A percentile compares a stretch with the other conserved stretches of the same genome.
phyloP scores from a whole-genome alignment of 176 grass and related monocot genomes.

The Carex myosuroides region DNA sequence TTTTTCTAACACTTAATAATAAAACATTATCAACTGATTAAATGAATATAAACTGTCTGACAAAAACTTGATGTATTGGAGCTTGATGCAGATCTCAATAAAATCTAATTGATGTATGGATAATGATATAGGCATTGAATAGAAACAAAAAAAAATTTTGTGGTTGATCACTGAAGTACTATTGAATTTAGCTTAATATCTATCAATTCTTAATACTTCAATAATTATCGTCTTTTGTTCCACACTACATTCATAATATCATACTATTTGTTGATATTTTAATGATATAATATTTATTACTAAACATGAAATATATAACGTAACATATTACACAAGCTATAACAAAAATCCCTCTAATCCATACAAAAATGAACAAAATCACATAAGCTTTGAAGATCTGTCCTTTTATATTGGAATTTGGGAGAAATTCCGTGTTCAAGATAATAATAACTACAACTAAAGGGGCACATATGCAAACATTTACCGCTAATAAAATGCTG shows the following conservation, averaged over 20 bases:
- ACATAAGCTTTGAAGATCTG: background rate
- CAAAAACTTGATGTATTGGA: too few species aligned
- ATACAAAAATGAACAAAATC: slow-evolving; percentile 2
- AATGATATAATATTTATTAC: background rate
- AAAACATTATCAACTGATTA: too few species aligned
- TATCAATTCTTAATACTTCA: background rate
- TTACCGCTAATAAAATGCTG: background rate
- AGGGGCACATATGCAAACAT: background rate
- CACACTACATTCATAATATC: background rate
- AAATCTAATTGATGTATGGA: background rate
- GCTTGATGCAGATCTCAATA: too few species aligned
- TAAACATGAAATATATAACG: background rate
- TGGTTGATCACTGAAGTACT: background rate
- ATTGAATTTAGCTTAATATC: background rate
- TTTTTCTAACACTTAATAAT: too few species aligned
- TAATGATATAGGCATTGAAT: background rate
- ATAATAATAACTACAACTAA: background rate
- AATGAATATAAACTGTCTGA: too few species aligned
- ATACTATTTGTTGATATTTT: too few species aligned
- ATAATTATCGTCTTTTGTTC: background rate
- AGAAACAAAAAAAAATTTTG: too few species aligned
- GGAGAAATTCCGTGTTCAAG: background rate
- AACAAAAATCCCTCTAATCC: background rate
- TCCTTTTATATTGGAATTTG: background rate
- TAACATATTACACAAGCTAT: background rate